A percentile compares a stretch with the other conserved stretches of the same genome.
phyloP scores from a whole-genome alignment of 257 asterid species.

The Nicotiana benthamiana region DNA sequence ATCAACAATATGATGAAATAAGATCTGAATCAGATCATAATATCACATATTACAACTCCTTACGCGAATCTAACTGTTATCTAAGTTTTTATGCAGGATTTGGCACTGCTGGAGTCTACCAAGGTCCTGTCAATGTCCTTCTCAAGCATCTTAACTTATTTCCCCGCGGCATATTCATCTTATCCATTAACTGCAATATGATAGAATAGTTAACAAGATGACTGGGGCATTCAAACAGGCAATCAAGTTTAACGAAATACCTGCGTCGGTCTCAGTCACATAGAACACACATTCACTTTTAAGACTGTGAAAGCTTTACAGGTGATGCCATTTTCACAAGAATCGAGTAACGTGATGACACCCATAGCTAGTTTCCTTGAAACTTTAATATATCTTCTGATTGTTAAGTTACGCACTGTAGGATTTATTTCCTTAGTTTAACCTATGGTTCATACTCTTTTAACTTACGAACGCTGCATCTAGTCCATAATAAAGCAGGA shows the following conservation, averaged over 20 bases:
- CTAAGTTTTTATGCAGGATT: background rate
- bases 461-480: background rate
- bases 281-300: background rate
- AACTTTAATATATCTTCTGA: background rate
- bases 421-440: background rate
- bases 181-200: constrained; percentile 42
- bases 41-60: background rate
- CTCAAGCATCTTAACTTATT: constrained; percentile 55
- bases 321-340: background rate
- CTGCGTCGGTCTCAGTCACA: background rate
- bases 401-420: background rate
- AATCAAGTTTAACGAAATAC: background rate
- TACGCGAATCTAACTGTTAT: constrained; percentile 6
- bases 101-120: constrained; percentile 30
- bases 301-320: background rate
- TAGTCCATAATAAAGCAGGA: background rate
- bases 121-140: constrained; percentile 83
- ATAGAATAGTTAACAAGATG: background rate
- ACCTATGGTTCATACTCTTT: background rate
- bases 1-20: constrained; percentile 5
- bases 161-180: constrained; percentile 38
- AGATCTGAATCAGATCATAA: constrained; percentile 5
- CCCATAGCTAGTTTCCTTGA: background rate
- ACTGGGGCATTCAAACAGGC: background rate
- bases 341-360: background rate